A percentile compares a stretch with the other conserved stretches of the same genome.
Conservation (phyloP, 768 basidiomycete species). For the Russula virescens region DNA sequence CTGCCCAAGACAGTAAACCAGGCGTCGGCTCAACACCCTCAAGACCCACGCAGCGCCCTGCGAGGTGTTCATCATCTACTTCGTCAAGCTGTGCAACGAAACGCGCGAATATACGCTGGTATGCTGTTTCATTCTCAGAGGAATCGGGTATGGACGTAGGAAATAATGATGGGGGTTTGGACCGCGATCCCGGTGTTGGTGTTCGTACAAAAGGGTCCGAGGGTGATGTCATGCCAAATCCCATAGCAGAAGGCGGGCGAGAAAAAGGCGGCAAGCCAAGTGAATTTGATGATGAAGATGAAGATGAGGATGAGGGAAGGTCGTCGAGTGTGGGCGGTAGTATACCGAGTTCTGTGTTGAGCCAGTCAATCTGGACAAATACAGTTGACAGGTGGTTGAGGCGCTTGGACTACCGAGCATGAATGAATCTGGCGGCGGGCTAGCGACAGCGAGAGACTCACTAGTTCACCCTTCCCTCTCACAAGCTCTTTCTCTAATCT, state of each 20-base stretch:
- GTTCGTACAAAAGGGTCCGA: constrained; percentile 27
- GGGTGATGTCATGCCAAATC: constrained; percentile 23
- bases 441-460: constrained; percentile 35
- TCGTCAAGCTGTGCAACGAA: constrained; percentile 22
- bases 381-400: constrained; percentile 54
- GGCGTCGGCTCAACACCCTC: constrained; percentile 75
- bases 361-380: constrained; percentile 74
- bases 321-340: constrained; percentile 52
- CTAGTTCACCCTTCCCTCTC: constrained; percentile 80
- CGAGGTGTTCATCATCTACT: constrained; percentile 28
- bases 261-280: constrained; percentile 28
- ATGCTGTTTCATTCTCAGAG: constrained; percentile 10
- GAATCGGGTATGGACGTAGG: constrained; percentile 20
- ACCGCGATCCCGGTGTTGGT: constrained; percentile 35
- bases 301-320: constrained; percentile 32
- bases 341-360: constrained; percentile 79
- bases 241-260: constrained; percentile 32
- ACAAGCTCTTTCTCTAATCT: constrained; percentile 81
- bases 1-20: constrained; percentile 69
- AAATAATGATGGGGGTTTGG: constrained; percentile 26
- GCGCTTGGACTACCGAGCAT: constrained; percentile 50
- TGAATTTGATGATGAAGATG: constrained; percentile 32
- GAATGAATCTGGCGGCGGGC: constrained; percentile 4
- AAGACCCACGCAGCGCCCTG: constrained; percentile 39
- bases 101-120: constrained; percentile 23